A percentile compares a stretch with the other conserved stretches of the same genome.
Evolutionary conservation across 768 basidiomycete genomes (phyloP).

Genomic region (Lactarius trivialis): DNA sequence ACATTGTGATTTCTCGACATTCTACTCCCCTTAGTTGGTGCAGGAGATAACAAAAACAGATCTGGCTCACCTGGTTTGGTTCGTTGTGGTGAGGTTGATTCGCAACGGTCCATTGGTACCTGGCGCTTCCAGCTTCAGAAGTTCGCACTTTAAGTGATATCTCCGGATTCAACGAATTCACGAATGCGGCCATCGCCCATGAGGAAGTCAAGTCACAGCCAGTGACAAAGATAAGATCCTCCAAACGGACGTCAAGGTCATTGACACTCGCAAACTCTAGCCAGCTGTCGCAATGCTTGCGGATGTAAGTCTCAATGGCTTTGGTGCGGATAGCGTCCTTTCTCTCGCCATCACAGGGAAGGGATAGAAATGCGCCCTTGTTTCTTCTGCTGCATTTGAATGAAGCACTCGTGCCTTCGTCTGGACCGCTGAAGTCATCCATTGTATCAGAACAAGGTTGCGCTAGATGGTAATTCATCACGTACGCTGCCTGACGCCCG

Average conservation of each 20-base stretch:
- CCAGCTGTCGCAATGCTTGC: background rate
- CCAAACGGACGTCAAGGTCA: background rate
- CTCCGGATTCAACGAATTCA: background rate
- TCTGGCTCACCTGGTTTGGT: background rate
- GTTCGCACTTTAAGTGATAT: background rate
- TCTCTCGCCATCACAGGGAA: background rate
- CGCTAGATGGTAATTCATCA: background rate
- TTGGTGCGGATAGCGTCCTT: background rate
- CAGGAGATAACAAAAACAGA: background rate
- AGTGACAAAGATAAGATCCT: background rate
- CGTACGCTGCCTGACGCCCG: constrained; percentile 7
- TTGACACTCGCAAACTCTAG: background rate
- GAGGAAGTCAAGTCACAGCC: constrained; percentile 8
- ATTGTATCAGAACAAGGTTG: background rate
- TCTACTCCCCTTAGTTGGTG: background rate
- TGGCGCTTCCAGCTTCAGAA: background rate
- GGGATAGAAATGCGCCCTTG: constrained; percentile 17
- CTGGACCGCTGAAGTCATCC: background rate
- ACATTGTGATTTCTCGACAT: constrained; percentile 1
- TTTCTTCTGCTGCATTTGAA: constrained; percentile 10
- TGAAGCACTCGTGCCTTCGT: background rate
- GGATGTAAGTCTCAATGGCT: background rate
- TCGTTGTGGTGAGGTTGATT: constrained; percentile 13
- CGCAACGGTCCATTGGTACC: constrained; percentile 5
- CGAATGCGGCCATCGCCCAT: constrained; percentile 21